A percentile compares a stretch with the other conserved stretches of the same genome.
phyloP scores from a whole-genome alignment of 306 rosid genomes.

The Pterocarpus macrocarpus region DNA sequence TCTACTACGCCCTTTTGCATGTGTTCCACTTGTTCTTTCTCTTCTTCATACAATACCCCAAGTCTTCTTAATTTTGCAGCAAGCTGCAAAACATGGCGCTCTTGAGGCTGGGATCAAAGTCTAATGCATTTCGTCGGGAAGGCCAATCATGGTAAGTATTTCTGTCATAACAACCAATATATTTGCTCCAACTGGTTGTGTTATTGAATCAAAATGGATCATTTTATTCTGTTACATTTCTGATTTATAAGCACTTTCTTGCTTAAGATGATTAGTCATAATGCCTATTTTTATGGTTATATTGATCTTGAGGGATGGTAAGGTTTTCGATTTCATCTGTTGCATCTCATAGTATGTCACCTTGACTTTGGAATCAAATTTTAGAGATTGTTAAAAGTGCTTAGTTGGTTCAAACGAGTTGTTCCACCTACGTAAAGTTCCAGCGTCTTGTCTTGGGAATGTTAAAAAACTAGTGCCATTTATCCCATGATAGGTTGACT shows the following conservation, averaged over 20 bases:
- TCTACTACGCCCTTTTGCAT: constrained; percentile 15
- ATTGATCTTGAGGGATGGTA: background rate
- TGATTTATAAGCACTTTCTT: background rate
- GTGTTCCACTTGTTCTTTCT: background rate
- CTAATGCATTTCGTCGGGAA: constrained; percentile 74
- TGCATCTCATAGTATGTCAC: background rate
- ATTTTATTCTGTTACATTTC: background rate
- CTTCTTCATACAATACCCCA: background rate
- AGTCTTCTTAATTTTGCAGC: too few species aligned
- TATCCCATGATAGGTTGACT: too few species aligned
- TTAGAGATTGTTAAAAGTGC: background rate
- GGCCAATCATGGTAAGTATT: constrained; percentile 70
- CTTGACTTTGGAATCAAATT: background rate
- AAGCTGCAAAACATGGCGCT: constrained; percentile 54
- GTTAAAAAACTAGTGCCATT: too few species aligned
- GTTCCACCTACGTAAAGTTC: too few species aligned
- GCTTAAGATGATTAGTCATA: background rate
- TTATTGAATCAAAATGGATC: constrained; percentile 2
- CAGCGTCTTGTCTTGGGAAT: too few species aligned
- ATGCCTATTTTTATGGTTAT: too few species aligned
- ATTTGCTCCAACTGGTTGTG: background rate
- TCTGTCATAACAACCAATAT: background rate
- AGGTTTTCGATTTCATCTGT: background rate
- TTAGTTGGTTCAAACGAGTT: too few species aligned
- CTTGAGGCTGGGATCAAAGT: constrained; percentile 79